A percentile compares a stretch with the other conserved stretches of the same genome.
These are phyloP conservation scores for Yamadazyma jaroonii DNA, from an alignment of 1,139 yeast species.

Conservation along the genomic window DNA sequence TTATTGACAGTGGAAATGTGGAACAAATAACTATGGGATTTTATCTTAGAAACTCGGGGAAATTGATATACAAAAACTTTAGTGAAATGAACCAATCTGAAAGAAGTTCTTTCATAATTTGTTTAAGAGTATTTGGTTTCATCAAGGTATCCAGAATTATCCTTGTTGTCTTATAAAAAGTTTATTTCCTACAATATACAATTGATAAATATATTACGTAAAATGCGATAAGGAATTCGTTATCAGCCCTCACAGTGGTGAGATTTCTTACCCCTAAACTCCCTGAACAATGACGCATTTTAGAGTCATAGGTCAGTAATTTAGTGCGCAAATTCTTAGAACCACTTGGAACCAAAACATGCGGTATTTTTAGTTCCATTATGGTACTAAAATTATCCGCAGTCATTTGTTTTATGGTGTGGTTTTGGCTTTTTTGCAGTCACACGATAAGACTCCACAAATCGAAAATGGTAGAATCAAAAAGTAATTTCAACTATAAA, in stretches of 20 bases:
- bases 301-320: not conserved
- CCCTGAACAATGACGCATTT: not conserved
- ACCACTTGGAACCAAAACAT: not conserved
- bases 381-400: not conserved
- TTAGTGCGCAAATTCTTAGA: not conserved
- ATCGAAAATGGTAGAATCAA: conserved; percentile 3
- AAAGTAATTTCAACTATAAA: conserved; percentile 5
- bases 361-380: too few species aligned
- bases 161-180: too few species aligned
- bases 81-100: conserved; percentile 18
- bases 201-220: not conserved
- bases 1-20: conserved; percentile 10
- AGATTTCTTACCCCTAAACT: not conserved
- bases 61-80: conserved; percentile 16
- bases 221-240: conserved; percentile 1
- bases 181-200: not conserved
- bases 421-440: conserved; percentile 4
- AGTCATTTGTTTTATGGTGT: not conserved
- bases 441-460: conserved; percentile 10
- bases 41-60: conserved; percentile 12
- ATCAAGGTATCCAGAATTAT: conserved; percentile 16
- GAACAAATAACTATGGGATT: conserved; percentile 17
- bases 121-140: conserved; percentile 42
- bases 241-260: not conserved
- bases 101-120: conserved; percentile 32